Conservation (phyloP, 2,329 filamentous ascomycete species). For the Aspergillus jensenii region DNA sequence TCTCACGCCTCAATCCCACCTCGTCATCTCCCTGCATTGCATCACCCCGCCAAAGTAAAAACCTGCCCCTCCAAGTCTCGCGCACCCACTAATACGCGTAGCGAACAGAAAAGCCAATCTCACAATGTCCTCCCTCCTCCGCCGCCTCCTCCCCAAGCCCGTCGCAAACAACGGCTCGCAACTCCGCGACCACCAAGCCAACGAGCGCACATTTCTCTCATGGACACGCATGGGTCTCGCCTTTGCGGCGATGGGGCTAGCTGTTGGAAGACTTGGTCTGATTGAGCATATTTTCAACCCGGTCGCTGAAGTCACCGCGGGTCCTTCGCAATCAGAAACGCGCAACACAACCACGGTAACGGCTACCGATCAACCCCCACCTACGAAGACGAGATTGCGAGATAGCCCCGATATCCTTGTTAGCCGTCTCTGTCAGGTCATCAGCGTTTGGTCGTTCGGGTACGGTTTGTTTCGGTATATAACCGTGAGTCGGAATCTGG, state of each 20-base stretch:
- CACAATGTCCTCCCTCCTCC: constrained; percentile 12
- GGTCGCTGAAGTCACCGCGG: no score
- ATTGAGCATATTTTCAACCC: constrained; percentile 26
- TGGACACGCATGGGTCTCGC: constrained; percentile 35
- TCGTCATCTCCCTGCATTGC: no score
- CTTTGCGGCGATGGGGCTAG: constrained; percentile 32
- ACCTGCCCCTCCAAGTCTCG: no score
- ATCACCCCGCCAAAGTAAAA: no score
- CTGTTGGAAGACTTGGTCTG: constrained; percentile 27
- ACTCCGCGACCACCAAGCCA: constrained; percentile 34
- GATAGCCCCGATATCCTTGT: neutral
- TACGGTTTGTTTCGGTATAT: constrained; percentile 30
- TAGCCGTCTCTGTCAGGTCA: constrained; percentile 20
- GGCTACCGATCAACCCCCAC: neutral
- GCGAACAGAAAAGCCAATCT: neutral
- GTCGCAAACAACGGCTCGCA: constrained; percentile 31
- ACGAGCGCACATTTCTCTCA: constrained; percentile 35
- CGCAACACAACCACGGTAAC: no score
- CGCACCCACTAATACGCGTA: no score
- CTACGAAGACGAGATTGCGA: no score
- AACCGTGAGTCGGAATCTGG: constrained; percentile 25
- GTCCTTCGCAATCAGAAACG: no score
- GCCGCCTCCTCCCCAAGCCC: constrained; percentile 23
- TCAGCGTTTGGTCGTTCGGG: constrained; percentile 29
- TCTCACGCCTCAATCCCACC: no score